phyloP scores from a whole-genome alignment of 495 filamentous ascomycete genomes.

The Penicillium samsonianum region DNA sequence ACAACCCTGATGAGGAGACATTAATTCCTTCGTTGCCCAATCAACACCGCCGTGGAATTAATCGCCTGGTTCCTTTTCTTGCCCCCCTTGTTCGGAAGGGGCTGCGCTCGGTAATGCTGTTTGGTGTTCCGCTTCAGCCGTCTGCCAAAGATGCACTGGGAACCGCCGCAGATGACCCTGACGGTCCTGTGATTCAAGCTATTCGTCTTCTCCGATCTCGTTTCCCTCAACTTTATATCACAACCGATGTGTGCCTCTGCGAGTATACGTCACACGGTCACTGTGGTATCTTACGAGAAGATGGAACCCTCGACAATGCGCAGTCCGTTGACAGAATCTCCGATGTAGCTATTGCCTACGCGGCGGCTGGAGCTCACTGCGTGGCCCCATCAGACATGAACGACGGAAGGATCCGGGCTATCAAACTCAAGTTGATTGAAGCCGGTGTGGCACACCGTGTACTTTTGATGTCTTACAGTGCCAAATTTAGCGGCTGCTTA shows the following conservation, averaged over 20 bases:
- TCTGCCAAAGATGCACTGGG: constrained; percentile 86
- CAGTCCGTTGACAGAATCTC: constrained; percentile 90
- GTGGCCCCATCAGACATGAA: constrained; percentile 99
- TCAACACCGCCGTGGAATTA: constrained; percentile 83
- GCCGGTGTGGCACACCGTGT: constrained; percentile 84
- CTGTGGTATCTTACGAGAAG: constrained; percentile 90
- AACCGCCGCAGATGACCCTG: constrained; percentile 89
- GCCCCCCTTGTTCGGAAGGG: constrained; percentile 84
- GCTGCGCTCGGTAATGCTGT: constrained; percentile 88
- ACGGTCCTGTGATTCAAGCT: constrained; percentile 83
- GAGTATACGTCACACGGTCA: constrained; percentile 99
- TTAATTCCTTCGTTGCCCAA: constrained; percentile 86
- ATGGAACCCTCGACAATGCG: constrained; percentile 88
- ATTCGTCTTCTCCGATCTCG: constrained; percentile 78
- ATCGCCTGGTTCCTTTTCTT: constrained; percentile 81
- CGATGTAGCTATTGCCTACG: constrained; percentile 91
- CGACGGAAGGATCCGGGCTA: constrained; percentile 91
- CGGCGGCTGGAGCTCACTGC: constrained; percentile 90
- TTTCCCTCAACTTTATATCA: constrained; percentile 88
- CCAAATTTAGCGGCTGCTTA: constrained; percentile 94
- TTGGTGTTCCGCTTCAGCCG: constrained; percentile 82
- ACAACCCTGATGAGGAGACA: constrained; percentile 88
- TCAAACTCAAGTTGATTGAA: constrained; percentile 94
- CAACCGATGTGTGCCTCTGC: constrained; percentile 92
- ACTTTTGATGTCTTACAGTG: constrained; percentile 94